Conservation (phyloP, 2,329 filamentous ascomycete species). For the Graphiopsis chlorocephala region DNA sequence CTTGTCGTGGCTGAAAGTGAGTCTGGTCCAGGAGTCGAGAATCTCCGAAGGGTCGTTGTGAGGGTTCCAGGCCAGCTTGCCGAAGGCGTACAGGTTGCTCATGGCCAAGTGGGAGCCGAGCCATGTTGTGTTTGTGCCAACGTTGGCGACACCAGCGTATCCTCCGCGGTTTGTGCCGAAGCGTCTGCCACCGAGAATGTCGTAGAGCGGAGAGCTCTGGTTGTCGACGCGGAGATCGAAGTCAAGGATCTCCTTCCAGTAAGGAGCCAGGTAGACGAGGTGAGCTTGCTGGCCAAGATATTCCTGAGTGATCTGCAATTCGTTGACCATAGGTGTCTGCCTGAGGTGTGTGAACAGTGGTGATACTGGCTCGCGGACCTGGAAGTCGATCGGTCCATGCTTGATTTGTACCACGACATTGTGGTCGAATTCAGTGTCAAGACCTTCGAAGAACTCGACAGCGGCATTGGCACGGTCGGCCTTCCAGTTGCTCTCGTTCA, state of each 20-base stretch:
- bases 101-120: constrained; percentile 67
- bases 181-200: constrained; percentile 60
- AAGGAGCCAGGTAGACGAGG: constrained; percentile 63
- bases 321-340: constrained; percentile 55
- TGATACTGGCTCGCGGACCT: constrained; percentile 65
- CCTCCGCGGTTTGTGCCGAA: constrained; percentile 59
- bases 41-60: constrained; percentile 48
- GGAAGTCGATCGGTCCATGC: constrained; percentile 72
- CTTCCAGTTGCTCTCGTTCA: constrained; percentile 61
- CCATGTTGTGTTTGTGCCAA: constrained; percentile 65
- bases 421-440: constrained; percentile 65
- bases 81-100: constrained; percentile 70
- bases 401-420: constrained; percentile 74
- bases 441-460: constrained; percentile 62
- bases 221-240: constrained; percentile 64
- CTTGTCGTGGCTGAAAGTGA: constrained; percentile 60
- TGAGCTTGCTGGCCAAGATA: constrained; percentile 70
- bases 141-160: constrained; percentile 65
- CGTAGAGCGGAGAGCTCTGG: constrained; percentile 54
- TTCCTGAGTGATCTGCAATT: constrained; percentile 66
- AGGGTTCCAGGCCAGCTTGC: constrained; percentile 65
- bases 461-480: constrained; percentile 68
- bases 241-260: constrained; percentile 67
- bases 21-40: constrained; percentile 63
- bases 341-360: constrained; percentile 59